A percentile compares a stretch with the other conserved stretches of the same genome.
These are phyloP conservation scores for Tetrahymena malaccensis DNA, from an alignment of 73 alveolate species.

Conservation along the genomic window DNA sequence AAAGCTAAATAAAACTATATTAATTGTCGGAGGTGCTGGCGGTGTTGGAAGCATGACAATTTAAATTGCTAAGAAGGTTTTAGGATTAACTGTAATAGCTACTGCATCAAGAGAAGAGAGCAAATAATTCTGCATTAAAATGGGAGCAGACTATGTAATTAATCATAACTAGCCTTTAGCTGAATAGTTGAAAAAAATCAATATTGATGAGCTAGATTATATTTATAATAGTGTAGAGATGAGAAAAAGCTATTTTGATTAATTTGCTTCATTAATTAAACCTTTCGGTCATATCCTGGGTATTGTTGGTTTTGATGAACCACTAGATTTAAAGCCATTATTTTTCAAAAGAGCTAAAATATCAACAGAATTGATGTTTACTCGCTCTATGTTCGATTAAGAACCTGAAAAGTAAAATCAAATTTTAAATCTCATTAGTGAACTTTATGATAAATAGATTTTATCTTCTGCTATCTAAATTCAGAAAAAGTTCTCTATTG, in stretches of 20 bases:
- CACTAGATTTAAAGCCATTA: not conserved
- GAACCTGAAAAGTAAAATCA: not conserved
- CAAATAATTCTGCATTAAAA: not conserved
- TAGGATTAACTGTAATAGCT: not conserved
- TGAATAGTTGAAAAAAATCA: not conserved
- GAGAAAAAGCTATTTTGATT: not conserved
- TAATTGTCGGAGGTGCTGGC: slow-evolving; percentile 15
- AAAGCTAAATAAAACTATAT: not conserved
- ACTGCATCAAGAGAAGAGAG: slow-evolving; percentile 7
- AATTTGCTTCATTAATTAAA: not conserved
- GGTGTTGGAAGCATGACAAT: slow-evolving; percentile 7
- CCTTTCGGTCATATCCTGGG: not conserved
- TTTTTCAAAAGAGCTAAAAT: not conserved
- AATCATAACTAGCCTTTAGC: not conserved
- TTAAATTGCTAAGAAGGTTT: not conserved
- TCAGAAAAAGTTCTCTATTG: not conserved
- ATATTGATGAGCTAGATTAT: not conserved
- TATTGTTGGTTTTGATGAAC: not conserved
- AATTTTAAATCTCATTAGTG: not conserved
- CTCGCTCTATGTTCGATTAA: not conserved
- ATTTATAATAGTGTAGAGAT: not conserved
- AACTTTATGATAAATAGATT: not conserved
- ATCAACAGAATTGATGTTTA: not conserved
- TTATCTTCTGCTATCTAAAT: not conserved
- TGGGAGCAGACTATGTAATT: slow-evolving; percentile 4